Evolutionary conservation across 805 yeast genomes (phyloP).

Genomic region (Millerozyma miso): DNA sequence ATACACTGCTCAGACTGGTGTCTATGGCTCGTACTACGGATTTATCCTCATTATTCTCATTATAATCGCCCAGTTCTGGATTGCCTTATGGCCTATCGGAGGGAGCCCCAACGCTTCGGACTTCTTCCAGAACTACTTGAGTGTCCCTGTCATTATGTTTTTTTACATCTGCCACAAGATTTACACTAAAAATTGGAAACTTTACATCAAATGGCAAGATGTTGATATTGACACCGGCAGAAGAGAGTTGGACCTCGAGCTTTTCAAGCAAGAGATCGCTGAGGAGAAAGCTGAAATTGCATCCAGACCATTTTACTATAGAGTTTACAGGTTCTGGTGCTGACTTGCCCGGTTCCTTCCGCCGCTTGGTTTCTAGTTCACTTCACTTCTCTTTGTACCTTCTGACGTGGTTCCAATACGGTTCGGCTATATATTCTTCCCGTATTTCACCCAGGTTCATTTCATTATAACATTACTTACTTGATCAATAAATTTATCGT

Average conservation of each 20-base stretch:
- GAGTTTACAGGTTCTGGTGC: constrained; percentile 33
- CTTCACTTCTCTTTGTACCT: no score
- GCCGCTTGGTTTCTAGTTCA: no score
- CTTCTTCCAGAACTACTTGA: constrained; percentile 66
- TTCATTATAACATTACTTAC: no score
- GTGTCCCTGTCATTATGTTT: constrained; percentile 57
- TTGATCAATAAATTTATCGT: no score
- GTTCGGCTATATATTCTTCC: no score
- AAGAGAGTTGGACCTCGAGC: constrained; percentile 36
- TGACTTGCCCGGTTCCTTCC: no score
- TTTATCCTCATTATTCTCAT: constrained; percentile 52
- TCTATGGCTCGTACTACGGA: constrained; percentile 65
- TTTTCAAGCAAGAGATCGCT: constrained; percentile 36
- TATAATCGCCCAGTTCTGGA: constrained; percentile 76
- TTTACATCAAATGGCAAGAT: constrained; percentile 27
- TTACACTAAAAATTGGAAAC: constrained; percentile 36
- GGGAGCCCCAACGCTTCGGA: constrained; percentile 45
- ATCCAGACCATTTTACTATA: constrained; percentile 29
- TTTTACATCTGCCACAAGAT: constrained; percentile 58
- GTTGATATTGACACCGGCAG: constrained; percentile 36
- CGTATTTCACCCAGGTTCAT: no score
- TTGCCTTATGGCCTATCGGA: constrained; percentile 69
- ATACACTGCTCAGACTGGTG: constrained; percentile 64
- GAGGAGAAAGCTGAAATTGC: constrained; percentile 34
- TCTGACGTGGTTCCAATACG: no score